Conservation (phyloP, 1,284 basidiomycete species). For the Ustilago esculenta region DNA sequence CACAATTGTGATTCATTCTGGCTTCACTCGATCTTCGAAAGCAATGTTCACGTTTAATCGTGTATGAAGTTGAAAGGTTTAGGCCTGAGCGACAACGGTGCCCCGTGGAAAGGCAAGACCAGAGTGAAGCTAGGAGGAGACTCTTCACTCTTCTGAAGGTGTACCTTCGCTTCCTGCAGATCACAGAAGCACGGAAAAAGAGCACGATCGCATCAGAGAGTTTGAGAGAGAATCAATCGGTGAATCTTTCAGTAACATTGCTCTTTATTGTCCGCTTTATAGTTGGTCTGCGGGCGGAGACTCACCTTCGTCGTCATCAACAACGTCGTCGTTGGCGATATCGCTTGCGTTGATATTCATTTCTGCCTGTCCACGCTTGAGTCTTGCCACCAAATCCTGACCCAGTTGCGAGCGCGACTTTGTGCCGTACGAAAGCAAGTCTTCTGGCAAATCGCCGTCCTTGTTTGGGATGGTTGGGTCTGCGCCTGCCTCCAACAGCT, state of each 20-base stretch:
- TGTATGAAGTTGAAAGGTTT: conserved; percentile 9
- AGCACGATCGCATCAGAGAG: background rate
- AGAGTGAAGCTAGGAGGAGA: background rate
- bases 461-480: conserved; percentile 56
- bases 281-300: background rate
- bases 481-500: conserved; percentile 62
- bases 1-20: no score
- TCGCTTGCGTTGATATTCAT: conserved; percentile 45
- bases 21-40: background rate
- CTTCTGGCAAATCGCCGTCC: conserved; percentile 58
- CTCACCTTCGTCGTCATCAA: conserved; percentile 41
- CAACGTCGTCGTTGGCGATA: conserved; percentile 45
- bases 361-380: conserved; percentile 50
- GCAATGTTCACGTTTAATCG: background rate
- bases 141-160: conserved; percentile 38
- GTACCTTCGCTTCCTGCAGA: conserved; percentile 45
- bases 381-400: conserved; percentile 47
- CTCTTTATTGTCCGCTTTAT: no score
- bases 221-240: no score
- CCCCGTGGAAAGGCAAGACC: no score
- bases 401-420: conserved; percentile 46
- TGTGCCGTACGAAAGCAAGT: conserved; percentile 48
- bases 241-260: no score
- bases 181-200: background rate
- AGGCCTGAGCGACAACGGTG: no score